Base-by-base conservation (phyloP, 371 early-diverging fungal species). In the Nematocida homosporus region DNA sequence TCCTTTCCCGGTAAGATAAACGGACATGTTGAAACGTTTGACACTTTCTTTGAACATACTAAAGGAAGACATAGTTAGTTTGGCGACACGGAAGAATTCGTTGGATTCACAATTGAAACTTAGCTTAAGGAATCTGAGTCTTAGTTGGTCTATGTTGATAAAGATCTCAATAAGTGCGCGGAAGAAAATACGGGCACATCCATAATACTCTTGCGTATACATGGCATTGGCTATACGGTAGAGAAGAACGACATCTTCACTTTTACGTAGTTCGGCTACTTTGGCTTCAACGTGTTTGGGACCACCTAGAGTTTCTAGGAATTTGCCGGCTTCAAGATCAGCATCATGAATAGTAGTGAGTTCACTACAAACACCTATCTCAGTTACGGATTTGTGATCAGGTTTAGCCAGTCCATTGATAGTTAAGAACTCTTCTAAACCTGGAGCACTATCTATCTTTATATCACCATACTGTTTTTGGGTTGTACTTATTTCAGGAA, bases 111-210 rank as follows among this genome's bases (percentile, higher is more conserved):
- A 18, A n/a, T 13, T 32, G 8, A 20, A 37, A 18, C 65, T 10
- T 34, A 69, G 18, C 25, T 69, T 57, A 44, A 69, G 34, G 60
- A 32, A 59, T n/a, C 8, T 59, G 35, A 40, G 44, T 47, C 41
- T 13, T 8, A 23, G 6, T 13, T 13, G 35, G 25, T 59, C 44
- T 13, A 59, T 32, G 10, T 18, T 8, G 10, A 10, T 13, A 13
- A 63, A 44, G 8, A 30, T 47, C 20, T 30, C 6, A 40, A 63
- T 47, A 40, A 63, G 29, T 38, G 35, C 35, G 13, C 18, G 8
- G 48, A 27, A 63, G 29, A 63, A 23, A 6, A 10, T 35, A 8
- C 63, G 5, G 27, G 48, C 16, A 10, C 41, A 37, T 10, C 10
- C 16, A 38, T 44, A 63, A 13, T 18, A 10, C 6, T 47, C 18